Evolutionary conservation across 257 asterid genomes (phyloP).

Genomic region (Solanum tarapatanum): DNA sequence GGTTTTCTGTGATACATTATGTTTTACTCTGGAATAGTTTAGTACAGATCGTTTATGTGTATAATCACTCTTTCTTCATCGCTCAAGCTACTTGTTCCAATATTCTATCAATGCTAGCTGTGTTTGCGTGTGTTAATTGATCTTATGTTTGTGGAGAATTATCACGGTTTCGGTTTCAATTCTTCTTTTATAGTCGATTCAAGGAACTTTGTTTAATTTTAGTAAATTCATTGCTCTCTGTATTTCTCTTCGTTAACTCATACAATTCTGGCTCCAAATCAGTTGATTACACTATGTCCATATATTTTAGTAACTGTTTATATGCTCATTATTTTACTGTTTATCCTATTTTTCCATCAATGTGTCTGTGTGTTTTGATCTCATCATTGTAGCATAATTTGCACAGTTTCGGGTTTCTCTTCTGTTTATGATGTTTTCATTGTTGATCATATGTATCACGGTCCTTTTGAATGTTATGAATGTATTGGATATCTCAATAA

Average conservation of each 20-base stretch:
- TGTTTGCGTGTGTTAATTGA: background rate
- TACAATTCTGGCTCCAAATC: background rate
- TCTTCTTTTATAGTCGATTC: background rate
- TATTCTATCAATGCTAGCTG: background rate
- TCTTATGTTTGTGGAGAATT: background rate
- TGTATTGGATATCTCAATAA: background rate
- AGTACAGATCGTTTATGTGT: background rate
- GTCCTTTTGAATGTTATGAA: background rate
- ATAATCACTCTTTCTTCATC: background rate
- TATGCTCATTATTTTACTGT: background rate
- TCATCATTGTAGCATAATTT: background rate
- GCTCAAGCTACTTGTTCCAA: background rate
- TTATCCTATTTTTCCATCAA: background rate
- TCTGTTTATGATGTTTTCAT: background rate
- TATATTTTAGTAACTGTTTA: background rate
- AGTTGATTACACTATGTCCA: background rate
- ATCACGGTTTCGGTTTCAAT: background rate
- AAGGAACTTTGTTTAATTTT: background rate
- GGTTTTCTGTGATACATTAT: background rate
- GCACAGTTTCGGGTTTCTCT: background rate
- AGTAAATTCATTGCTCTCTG: background rate
- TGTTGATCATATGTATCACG: background rate
- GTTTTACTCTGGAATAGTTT: background rate
- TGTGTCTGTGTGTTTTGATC: background rate
- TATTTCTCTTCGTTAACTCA: background rate